A percentile compares a stretch with the other conserved stretches of the same genome.
Evolutionary conservation across 1,139 yeast genomes (phyloP).

Genomic region (Candida pseudoviswanathii): DNA sequence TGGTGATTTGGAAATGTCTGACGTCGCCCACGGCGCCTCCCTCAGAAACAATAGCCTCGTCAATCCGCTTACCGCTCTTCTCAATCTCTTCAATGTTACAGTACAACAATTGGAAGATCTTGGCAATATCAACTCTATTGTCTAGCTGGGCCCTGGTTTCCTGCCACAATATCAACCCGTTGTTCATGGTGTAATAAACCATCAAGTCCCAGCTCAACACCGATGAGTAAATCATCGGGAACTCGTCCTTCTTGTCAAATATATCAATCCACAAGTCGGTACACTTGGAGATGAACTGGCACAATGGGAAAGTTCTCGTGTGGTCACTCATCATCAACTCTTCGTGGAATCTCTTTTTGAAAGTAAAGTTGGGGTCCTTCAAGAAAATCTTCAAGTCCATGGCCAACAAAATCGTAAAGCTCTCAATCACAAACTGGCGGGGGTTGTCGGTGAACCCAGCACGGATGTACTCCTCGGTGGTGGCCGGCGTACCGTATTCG

Average conservation of each 20-base stretch:
- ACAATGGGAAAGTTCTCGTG: conserved; percentile 45
- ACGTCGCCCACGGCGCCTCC: conserved; percentile 46
- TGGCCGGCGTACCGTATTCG: conserved; percentile 48
- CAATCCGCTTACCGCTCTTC: conserved; percentile 29
- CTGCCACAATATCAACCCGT: conserved; percentile 68
- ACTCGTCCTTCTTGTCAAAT: conserved; percentile 35
- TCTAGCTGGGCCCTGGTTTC: conserved; percentile 58
- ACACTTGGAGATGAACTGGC: conserved; percentile 36
- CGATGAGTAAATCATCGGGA: conserved; percentile 44
- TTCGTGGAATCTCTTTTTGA: conserved; percentile 60
- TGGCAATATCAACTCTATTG: conserved; percentile 48
- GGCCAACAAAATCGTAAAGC: conserved; percentile 44
- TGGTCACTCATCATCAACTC: conserved; percentile 55
- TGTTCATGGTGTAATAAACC: conserved; percentile 57
- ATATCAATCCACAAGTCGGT: conserved; percentile 43
- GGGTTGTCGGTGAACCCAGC: conserved; percentile 54
- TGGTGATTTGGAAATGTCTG: conserved; percentile 56
- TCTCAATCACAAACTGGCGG: conserved; percentile 40
- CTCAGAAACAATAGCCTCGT: conserved; percentile 46
- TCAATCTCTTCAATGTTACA: conserved; percentile 36
- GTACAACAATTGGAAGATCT: conserved; percentile 43
- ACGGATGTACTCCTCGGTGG: conserved; percentile 47
- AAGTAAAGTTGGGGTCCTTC: conserved; percentile 56
- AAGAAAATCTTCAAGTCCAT: conserved; percentile 56
- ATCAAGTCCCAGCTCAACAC: conserved; percentile 58